phyloP scores from a whole-genome alignment of 177 flowering plant genomes.

The Telopea speciosissima region DNA sequence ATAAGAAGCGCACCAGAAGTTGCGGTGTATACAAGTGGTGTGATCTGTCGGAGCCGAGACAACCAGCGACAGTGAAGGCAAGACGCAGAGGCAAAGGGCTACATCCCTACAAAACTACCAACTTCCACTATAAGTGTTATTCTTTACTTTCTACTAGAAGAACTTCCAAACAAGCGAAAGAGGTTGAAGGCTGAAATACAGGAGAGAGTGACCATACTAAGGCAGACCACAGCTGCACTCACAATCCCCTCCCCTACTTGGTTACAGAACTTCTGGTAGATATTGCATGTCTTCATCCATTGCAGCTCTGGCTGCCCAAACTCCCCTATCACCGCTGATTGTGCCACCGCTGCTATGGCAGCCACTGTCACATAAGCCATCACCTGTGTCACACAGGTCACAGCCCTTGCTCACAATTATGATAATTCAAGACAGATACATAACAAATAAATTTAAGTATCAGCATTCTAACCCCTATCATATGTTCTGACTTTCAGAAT shows the following conservation, averaged over 20 bases:
- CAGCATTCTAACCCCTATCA: too few species aligned
- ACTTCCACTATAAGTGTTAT: slow-evolving; percentile 15
- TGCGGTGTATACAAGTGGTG: too few species aligned
- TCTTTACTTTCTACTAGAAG: slow-evolving; percentile 31
- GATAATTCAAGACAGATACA: too few species aligned
- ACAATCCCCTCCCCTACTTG: slow-evolving; percentile 83
- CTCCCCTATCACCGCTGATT: slow-evolving; percentile 58
- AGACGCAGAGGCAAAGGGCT: too few species aligned
- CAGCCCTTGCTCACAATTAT: too few species aligned
- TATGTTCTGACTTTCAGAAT: too few species aligned
- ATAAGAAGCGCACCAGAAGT: too few species aligned
- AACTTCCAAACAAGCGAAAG: slow-evolving; percentile 74
- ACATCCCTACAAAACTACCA: slow-evolving; percentile 27
- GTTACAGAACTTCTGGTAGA: slow-evolving; percentile 81
- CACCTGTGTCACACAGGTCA: slow-evolving; percentile 30
- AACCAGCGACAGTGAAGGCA: too few species aligned
- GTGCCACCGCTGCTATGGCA: slow-evolving; percentile 65
- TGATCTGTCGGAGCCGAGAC: too few species aligned
- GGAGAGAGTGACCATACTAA: slow-evolving; percentile 49
- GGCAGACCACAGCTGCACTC: slow-evolving; percentile 45
- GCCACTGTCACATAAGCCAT: slow-evolving; percentile 69
- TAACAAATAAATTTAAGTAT: too few species aligned
- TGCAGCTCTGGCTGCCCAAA: slow-evolving; percentile 66
- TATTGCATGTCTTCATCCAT: slow-evolving; percentile 82
- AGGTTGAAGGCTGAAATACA: slow-evolving; percentile 86